Evolutionary conservation across 164 flowering plant genomes (phyloP).

Genomic region (Warburgia ugandensis): DNA sequence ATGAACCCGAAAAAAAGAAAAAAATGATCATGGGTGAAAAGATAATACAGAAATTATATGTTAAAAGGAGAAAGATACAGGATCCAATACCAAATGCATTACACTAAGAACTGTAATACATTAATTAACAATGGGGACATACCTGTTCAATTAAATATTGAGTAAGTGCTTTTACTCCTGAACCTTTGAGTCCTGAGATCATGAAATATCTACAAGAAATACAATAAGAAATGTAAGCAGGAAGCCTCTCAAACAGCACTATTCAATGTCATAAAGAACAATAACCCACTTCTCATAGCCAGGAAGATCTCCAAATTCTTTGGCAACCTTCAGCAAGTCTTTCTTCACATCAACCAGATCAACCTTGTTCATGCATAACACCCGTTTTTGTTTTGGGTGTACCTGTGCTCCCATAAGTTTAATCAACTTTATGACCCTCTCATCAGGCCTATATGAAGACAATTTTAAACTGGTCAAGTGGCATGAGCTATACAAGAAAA

Average conservation of each 20-base stretch:
- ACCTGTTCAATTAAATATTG: conserved; percentile 84
- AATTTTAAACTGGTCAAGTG: conserved; percentile 1
- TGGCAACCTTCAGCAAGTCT: conserved; percentile 67
- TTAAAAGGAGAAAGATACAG: no score
- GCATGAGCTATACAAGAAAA: not conserved
- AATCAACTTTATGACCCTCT: conserved; percentile 70
- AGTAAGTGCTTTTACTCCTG: conserved; percentile 81
- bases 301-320: conserved; percentile 79
- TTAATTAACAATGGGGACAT: conserved; percentile 14
- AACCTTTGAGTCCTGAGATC: conserved; percentile 93
- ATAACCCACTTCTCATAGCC: conserved; percentile 64
- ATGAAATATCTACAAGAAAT: conserved; percentile 70
- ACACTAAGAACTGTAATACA: not conserved
- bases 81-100: not conserved
- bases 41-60: no score
- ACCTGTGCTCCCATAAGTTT: conserved; percentile 54
- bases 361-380: conserved; percentile 90
- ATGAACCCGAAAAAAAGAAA: no score
- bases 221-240: no score
- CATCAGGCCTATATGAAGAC: conserved; percentile 53
- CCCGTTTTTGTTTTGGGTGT: conserved; percentile 66
- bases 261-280: not conserved
- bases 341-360: conserved; percentile 84
- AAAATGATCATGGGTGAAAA: no score
- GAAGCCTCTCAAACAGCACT: not conserved